These are phyloP conservation scores for Escovopsis sp. DNA, from an alignment of 2,329 filamentous ascomycete genomes.

Conservation along the genomic window DNA sequence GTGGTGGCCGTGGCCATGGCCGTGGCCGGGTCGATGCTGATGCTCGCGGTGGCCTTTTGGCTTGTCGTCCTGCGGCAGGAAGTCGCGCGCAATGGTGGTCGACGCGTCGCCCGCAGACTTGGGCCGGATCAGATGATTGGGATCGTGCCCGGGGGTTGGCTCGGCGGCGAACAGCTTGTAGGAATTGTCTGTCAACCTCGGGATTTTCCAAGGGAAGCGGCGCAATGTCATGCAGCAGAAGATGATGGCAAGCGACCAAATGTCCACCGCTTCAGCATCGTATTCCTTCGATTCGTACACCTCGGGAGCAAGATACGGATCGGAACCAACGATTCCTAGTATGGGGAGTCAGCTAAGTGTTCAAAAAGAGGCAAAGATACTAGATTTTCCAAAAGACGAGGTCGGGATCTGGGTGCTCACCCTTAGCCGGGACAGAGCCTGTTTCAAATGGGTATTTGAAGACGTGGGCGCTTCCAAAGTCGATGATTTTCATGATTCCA, in stretches of 20 bases:
- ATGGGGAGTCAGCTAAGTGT: background rate
- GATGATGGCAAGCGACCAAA: slow-evolving; percentile 97
- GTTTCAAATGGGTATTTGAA: slow-evolving; percentile 96
- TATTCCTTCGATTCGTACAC: slow-evolving; percentile 91
- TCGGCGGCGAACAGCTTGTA: slow-evolving; percentile 84
- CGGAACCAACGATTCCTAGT: slow-evolving; percentile 56
- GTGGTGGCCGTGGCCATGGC: slow-evolving; percentile 9
- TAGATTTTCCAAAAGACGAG: background rate
- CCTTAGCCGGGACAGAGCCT: slow-evolving; percentile 27
- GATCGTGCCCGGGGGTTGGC: slow-evolving; percentile 59
- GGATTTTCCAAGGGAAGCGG: slow-evolving; percentile 94
- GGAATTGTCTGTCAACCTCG: slow-evolving; percentile 79
- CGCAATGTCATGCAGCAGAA: slow-evolving; percentile 97
- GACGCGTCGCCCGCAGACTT: slow-evolving; percentile 28
- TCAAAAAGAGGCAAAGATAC: background rate
- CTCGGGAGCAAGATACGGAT: slow-evolving; percentile 92
- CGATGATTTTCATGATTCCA: slow-evolving; percentile 98
- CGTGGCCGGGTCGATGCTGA: slow-evolving; percentile 9
- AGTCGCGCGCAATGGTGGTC: slow-evolving; percentile 24
- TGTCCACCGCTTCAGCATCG: slow-evolving; percentile 83
- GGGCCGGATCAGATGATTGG: slow-evolving; percentile 33
- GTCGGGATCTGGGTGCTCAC: slow-evolving; percentile 10
- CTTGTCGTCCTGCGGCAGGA: slow-evolving; percentile 19
- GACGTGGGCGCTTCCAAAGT: slow-evolving; percentile 94
- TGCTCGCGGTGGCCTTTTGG: slow-evolving; percentile 10